Evolutionary conservation across 2,329 filamentous ascomycete genomes (phyloP).

Genomic region (Fusarium concolor): DNA sequence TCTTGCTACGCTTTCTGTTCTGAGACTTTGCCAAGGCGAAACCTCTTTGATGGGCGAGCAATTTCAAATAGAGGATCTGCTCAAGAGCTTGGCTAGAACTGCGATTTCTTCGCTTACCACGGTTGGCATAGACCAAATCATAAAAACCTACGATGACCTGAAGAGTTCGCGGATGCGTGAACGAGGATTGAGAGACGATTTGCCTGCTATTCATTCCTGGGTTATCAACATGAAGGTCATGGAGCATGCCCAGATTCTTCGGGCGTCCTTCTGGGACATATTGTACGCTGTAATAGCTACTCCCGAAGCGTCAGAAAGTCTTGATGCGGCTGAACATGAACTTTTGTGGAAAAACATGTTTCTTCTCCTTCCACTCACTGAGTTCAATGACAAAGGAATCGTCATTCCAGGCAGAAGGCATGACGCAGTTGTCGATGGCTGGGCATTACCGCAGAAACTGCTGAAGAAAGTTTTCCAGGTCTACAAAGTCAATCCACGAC

Average conservation of each 20-base stretch:
- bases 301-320: slow-evolving; percentile 50
- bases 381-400: slow-evolving; percentile 68
- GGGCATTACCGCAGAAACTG: slow-evolving; percentile 68
- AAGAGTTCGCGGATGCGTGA: slow-evolving; percentile 60
- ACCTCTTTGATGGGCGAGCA: slow-evolving; percentile 49
- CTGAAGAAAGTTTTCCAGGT: slow-evolving; percentile 68
- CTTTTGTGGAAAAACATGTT: slow-evolving; percentile 69
- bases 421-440: slow-evolving; percentile 62
- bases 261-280: slow-evolving; percentile 71
- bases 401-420: slow-evolving; percentile 53
- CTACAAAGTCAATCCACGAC: slow-evolving; percentile 66
- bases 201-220: slow-evolving; percentile 65
- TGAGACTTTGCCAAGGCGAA: slow-evolving; percentile 58
- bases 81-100: slow-evolving; percentile 57
- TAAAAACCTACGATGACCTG: slow-evolving; percentile 60
- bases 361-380: slow-evolving; percentile 68
- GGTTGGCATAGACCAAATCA: slow-evolving; percentile 58
- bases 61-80: slow-evolving; percentile 61
- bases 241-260: slow-evolving; percentile 61
- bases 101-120: slow-evolving; percentile 56
- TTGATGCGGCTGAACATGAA: slow-evolving; percentile 64
- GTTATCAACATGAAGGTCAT: slow-evolving; percentile 67
- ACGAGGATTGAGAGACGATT: slow-evolving; percentile 62
- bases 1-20: slow-evolving; percentile 51
- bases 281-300: slow-evolving; percentile 58